Evolutionary conservation across 179 eudicot genomes (phyloP).

Genomic region (Vitellaria paradoxa): DNA sequence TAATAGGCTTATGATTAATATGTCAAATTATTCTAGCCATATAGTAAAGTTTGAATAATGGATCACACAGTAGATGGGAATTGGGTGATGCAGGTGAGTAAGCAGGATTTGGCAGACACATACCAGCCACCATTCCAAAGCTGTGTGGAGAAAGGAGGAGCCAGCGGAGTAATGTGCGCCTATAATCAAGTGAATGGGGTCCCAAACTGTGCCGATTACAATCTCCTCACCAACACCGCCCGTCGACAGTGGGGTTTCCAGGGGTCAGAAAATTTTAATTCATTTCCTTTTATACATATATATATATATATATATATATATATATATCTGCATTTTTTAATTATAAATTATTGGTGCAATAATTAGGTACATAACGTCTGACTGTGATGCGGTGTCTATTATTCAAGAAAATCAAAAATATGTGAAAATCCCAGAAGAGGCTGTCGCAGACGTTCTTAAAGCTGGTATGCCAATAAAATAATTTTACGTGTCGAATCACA

Average conservation of each 20-base stretch:
- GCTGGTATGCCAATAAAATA: constrained; percentile 46
- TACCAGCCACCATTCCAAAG: constrained; percentile 83
- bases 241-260: constrained; percentile 77
- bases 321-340: no score
- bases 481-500: no score
- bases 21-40: no score
- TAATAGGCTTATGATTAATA: no score
- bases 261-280: constrained; percentile 44
- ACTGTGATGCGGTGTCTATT: constrained; percentile 46
- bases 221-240: constrained; percentile 65
- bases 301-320: no score
- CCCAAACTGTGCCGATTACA: constrained; percentile 77
- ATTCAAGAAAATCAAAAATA: constrained; percentile 37
- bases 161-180: constrained; percentile 95
- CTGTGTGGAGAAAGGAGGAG: constrained; percentile 67
- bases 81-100: constrained; percentile 40
- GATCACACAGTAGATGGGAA: no score
- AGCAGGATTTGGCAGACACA: constrained; percentile 88
- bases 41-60: no score
- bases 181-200: constrained; percentile 83
- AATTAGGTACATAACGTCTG: constrained; percentile 49
- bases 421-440: constrained; percentile 47
- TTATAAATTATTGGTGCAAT: not conserved
- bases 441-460: constrained; percentile 52
- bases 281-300: no score